These are phyloP conservation scores for Omphalotus olearius DNA, from an alignment of 1,284 basidiomycete species.

Conservation along the genomic window DNA sequence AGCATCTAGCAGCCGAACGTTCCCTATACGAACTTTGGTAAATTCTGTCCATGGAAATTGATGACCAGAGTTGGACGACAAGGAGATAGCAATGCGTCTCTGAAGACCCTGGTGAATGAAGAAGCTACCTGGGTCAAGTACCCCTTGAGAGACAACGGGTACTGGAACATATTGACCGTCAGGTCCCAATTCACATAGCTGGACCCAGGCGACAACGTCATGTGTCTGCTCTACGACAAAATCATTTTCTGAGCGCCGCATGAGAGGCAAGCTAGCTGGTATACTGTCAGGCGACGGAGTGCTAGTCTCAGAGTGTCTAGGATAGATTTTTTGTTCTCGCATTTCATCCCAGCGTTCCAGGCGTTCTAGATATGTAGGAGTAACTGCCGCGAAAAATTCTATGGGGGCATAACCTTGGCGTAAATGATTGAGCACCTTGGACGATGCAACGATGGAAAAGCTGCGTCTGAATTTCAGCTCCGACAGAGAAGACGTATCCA, in stretches of 20 bases:
- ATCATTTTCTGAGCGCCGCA: conserved; percentile 89
- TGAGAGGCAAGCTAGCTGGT: conserved; percentile 52
- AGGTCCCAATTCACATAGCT: conserved; percentile 83
- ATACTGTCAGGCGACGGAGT: conserved; percentile 30
- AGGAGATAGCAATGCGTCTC: conserved; percentile 70
- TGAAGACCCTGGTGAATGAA: conserved; percentile 92
- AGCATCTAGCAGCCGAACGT: conserved; percentile 80
- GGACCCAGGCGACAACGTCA: conserved; percentile 83
- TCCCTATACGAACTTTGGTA: conserved; percentile 74
- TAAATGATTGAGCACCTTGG: conserved; percentile 72
- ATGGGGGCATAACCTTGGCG: conserved; percentile 76
- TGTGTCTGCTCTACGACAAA: conserved; percentile 88
- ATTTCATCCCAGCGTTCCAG: conserved; percentile 91
- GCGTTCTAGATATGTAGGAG: conserved; percentile 79
- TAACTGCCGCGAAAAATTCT: conserved; percentile 83
- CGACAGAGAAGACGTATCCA: conserved; percentile 67
- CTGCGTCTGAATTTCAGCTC: conserved; percentile 78
- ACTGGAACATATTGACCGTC: conserved; percentile 85
- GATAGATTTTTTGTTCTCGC: conserved; percentile 59
- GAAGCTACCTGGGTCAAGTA: conserved; percentile 83
- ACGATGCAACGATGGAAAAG: conserved; percentile 73
- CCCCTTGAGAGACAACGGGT: conserved; percentile 75
- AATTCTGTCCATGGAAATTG: conserved; percentile 86
- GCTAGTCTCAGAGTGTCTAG: conserved; percentile 27
- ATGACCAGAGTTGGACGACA: conserved; percentile 86